Conservation (phyloP, 495 filamentous ascomycete genomes). For the Ramalina intermedia region DNA sequence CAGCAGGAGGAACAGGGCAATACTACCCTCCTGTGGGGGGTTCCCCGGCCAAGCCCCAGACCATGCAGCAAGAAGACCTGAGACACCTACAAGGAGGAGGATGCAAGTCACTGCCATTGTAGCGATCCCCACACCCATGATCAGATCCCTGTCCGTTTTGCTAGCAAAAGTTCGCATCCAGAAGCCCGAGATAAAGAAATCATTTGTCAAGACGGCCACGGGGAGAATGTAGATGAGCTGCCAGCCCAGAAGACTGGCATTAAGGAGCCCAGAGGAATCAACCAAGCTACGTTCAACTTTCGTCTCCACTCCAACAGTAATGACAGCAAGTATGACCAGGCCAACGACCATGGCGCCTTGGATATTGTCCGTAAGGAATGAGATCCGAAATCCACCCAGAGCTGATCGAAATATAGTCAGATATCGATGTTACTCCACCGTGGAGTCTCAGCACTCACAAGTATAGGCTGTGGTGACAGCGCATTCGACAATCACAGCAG, state of each 20-base stretch:
- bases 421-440: neutral
- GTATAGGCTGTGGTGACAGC: constrained; percentile 63
- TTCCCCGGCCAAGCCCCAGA: constrained; percentile 44
- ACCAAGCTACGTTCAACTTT: constrained; percentile 53
- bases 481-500: constrained; percentile 58
- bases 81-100: constrained; percentile 48
- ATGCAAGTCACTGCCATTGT: constrained; percentile 45
- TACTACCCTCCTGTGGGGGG: constrained; percentile 40
- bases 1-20: constrained; percentile 60
- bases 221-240: constrained; percentile 66
- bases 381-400: constrained; percentile 60
- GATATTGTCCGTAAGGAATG: constrained; percentile 65
- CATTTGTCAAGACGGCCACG: constrained; percentile 59
- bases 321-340: constrained; percentile 53
- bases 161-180: constrained; percentile 75
- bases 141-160: constrained; percentile 61
- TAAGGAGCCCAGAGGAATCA: constrained; percentile 42
- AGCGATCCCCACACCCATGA: constrained; percentile 51
- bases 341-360: constrained; percentile 59
- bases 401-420: constrained; percentile 25
- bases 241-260: constrained; percentile 53
- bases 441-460: constrained; percentile 30
- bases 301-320: constrained; percentile 56
- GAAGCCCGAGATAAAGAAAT: constrained; percentile 65
- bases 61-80: constrained; percentile 61